Evolutionary conservation across 768 basidiomycete species (phyloP).

Genomic region (Russula dissimulans): DNA sequence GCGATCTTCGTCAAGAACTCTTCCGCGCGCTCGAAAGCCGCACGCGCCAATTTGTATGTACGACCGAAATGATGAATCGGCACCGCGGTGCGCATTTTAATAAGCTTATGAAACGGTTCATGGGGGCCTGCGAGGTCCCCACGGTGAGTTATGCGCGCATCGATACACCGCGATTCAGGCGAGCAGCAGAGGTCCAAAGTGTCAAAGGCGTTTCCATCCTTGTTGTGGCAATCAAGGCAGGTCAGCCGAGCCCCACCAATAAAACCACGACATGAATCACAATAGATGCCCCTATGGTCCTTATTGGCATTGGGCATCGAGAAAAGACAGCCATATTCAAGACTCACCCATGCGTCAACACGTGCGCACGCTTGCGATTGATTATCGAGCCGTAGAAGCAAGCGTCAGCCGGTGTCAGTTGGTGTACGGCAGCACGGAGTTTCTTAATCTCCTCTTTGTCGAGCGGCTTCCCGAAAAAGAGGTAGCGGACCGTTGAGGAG

Average conservation of each 20-base stretch:
- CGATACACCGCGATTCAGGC: constrained; percentile 20
- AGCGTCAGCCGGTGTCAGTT: constrained; percentile 6
- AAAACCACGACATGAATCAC: constrained; percentile 24
- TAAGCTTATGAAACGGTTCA: constrained; percentile 24
- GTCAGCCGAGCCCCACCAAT: constrained; percentile 26
- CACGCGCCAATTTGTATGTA: not conserved
- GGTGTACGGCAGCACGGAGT: constrained; percentile 11
- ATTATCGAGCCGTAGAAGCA: constrained; percentile 18
- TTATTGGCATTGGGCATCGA: not conserved
- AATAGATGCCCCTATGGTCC: constrained; percentile 14
- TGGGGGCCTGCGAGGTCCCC: constrained; percentile 11
- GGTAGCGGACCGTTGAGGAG: too few relatives aligned
- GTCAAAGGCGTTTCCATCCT: constrained; percentile 1
- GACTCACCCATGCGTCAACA: constrained; percentile 21
- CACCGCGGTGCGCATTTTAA: constrained; percentile 23
- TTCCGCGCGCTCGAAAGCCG: not conserved
- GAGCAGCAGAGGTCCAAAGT: constrained; percentile 26
- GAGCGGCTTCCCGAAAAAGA: constrained; percentile 19
- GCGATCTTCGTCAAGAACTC: not conserved
- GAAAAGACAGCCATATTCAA: not conserved
- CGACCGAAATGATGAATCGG: not conserved
- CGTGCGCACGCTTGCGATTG: constrained; percentile 19
- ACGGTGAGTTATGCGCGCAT: constrained; percentile 11
- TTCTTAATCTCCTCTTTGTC: constrained; percentile 18
- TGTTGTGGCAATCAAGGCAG: constrained; percentile 26